Evolutionary conservation across 2,329 filamentous ascomycete genomes (phyloP).

Genomic region (Alternaria ethzedia): DNA sequence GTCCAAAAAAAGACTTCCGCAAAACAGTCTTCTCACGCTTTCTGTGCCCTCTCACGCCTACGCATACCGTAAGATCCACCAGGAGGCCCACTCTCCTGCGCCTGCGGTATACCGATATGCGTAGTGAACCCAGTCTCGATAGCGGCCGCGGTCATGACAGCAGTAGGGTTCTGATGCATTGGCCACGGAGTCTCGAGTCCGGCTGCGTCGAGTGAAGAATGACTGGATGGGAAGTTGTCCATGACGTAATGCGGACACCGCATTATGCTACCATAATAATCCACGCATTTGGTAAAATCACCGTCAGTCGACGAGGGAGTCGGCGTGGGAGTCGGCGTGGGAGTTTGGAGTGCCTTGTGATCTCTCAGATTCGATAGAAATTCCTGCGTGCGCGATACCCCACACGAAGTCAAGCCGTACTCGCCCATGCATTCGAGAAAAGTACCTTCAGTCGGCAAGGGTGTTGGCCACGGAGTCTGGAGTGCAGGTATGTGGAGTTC

Average conservation of each 20-base stretch:
- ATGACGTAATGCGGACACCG: not conserved
- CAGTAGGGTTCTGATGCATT: not conserved
- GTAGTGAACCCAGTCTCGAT: not conserved
- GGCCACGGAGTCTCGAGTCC: not conserved
- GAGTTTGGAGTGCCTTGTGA: not conserved
- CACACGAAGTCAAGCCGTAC: not conserved
- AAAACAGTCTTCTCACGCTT: not conserved
- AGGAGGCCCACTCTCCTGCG: not conserved
- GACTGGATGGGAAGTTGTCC: not conserved
- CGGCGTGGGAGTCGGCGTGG: not conserved
- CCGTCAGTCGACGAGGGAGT: not conserved
- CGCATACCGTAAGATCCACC: not conserved
- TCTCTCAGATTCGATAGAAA: not conserved
- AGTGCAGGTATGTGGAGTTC: too few species aligned
- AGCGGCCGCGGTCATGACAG: not conserved
- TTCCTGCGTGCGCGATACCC: not conserved
- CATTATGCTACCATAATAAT: not conserved
- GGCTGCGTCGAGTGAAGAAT: not conserved
- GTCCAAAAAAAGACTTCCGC: not conserved
- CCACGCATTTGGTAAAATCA: too few species aligned
- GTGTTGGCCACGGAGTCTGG: too few species aligned
- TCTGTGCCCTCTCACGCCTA: not conserved
- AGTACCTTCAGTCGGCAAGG: too few species aligned
- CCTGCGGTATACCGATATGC: not conserved
- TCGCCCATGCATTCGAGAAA: too few species aligned